Conservation (phyloP, 495 filamentous ascomycete genomes). For the Lasiosphaeris hirsuta region DNA sequence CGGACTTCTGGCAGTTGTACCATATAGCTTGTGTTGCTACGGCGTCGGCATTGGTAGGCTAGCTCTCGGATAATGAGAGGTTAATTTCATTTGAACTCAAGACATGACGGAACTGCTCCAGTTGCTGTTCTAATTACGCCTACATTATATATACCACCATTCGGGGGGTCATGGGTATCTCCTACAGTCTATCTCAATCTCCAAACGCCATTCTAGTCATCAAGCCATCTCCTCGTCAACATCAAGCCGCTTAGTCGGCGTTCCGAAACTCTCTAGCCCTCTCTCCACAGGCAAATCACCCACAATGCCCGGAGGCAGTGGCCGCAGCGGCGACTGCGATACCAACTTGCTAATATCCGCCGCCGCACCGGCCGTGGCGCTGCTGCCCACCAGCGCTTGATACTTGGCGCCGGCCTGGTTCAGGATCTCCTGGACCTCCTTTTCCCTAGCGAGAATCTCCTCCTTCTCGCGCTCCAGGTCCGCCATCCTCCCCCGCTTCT, state of each 20-base stretch:
- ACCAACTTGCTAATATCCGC: slow-evolving; percentile 16
- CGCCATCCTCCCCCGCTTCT: slow-evolving; percentile 29
- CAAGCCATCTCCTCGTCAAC: slow-evolving; percentile 23
- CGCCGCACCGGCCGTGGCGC: slow-evolving; percentile 20
- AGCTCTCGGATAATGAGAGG: not conserved
- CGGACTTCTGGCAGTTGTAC: slow-evolving; percentile 7
- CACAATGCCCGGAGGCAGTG: slow-evolving; percentile 26
- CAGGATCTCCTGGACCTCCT: slow-evolving; percentile 75
- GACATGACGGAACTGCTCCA: not conserved
- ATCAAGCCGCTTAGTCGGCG: slow-evolving; percentile 43
- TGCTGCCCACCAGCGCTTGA: slow-evolving; percentile 38
- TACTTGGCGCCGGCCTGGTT: slow-evolving; percentile 81
- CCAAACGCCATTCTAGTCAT: not conserved
- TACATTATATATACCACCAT: too few relatives aligned
- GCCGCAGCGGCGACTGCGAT: slow-evolving; percentile 28
- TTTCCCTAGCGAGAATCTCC: slow-evolving; percentile 69
- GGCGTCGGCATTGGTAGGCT: slow-evolving; percentile 23
- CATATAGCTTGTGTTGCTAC: slow-evolving; percentile 22
- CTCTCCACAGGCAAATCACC: slow-evolving; percentile 41
- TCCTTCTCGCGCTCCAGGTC: slow-evolving; percentile 37
- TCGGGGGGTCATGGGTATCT: not conserved
- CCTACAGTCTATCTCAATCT: not conserved
- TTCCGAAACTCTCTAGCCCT: slow-evolving; percentile 62
- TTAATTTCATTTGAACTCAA: not conserved
- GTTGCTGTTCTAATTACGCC: too few relatives aligned